Conservation (phyloP, 805 yeast genomes). For the Lipomyces starkeyi region DNA sequence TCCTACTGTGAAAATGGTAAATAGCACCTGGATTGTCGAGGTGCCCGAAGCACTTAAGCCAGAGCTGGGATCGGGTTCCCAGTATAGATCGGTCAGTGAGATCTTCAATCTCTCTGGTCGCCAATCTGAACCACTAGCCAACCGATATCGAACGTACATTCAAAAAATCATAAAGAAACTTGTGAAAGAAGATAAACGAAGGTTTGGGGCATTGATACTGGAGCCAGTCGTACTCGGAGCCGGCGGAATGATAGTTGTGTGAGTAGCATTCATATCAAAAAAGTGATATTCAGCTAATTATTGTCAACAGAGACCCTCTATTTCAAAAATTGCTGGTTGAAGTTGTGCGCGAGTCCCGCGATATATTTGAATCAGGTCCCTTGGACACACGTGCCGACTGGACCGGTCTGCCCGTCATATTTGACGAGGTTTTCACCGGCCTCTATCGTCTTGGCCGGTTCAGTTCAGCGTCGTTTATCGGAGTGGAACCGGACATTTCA, state of each 20-base stretch:
- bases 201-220: conserved; percentile 41
- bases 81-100: neutral
- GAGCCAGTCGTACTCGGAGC: conserved; percentile 43
- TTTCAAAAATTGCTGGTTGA: conserved; percentile 7
- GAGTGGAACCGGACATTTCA: conserved; percentile 40
- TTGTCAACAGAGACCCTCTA: neutral
- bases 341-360: conserved; percentile 2
- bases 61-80: conserved; percentile 1
- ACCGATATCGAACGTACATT: conserved; percentile 8
- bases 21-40: conserved; percentile 37
- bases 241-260: conserved; percentile 41
- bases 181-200: conserved; percentile 27
- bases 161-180: neutral
- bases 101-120: conserved; percentile 4
- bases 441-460: conserved; percentile 40
- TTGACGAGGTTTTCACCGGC: conserved; percentile 43
- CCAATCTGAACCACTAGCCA: neutral
- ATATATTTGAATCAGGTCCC: neutral
- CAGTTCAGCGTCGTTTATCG: conserved; percentile 33
- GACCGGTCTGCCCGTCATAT: conserved; percentile 41
- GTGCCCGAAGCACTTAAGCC: neutral
- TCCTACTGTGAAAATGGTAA: conserved; percentile 36
- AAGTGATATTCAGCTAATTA: neutral
- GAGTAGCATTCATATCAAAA: neutral
- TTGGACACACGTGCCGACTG: conserved; percentile 23